Percentiles rank a stretch among this genome's conserved stretches.
phyloP scores from a whole-genome alignment of 345 rosid species.

The Psidium friedrichsthalianum region DNA sequence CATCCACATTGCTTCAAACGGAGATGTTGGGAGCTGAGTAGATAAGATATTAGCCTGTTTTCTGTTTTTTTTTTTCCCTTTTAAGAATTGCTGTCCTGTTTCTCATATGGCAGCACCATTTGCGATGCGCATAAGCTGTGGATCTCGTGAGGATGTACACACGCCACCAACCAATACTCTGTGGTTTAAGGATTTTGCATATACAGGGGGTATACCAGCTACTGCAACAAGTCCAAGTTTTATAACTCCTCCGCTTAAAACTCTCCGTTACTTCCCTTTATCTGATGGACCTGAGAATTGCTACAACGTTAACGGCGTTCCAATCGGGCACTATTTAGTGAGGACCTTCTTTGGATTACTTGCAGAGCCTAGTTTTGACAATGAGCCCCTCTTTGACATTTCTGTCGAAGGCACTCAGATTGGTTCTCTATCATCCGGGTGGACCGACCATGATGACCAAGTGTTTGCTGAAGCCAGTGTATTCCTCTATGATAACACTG shows the following conservation, averaged over 20 bases:
- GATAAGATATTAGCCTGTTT: neutral
- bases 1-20: neutral
- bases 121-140: constrained; percentile 91
- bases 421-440: constrained; percentile 72
- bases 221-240: constrained; percentile 45
- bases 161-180: constrained; percentile 67
- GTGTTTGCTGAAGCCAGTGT: constrained; percentile 69
- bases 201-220: constrained; percentile 79
- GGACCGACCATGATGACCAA: constrained; percentile 76
- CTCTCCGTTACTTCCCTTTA: constrained; percentile 82
- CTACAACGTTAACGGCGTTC: constrained; percentile 58
- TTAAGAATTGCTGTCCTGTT: neutral
- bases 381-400: constrained; percentile 82
- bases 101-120: constrained; percentile 49
- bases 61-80: neutral
- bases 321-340: constrained; percentile 71
- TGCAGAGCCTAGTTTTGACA: constrained; percentile 28
- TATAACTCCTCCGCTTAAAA: constrained; percentile 58
- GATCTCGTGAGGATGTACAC: constrained; percentile 49
- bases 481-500: constrained; percentile 55
- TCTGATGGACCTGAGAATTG: constrained; percentile 91
- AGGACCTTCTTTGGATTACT: constrained; percentile 71
- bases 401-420: constrained; percentile 85
- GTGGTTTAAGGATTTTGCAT: constrained; percentile 89
- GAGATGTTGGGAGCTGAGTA: neutral